phyloP scores from a whole-genome alignment of 148 eudicot species.

The Persicaria tinctoria region DNA sequence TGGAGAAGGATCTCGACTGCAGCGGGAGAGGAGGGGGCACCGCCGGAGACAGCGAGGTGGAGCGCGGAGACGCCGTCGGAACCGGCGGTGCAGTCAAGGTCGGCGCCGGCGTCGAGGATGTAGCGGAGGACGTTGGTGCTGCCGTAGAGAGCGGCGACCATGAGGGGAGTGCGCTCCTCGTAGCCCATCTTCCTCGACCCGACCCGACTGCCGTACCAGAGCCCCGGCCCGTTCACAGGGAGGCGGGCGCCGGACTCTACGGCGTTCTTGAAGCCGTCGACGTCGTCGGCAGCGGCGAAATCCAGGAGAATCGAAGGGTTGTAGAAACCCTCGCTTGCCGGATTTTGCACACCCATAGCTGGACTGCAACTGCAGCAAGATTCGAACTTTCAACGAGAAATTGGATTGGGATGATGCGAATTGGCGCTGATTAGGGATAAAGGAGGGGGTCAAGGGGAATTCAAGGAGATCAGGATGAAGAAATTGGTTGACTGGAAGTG shows the following conservation, averaged over 20 bases:
- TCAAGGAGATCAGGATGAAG: background rate
- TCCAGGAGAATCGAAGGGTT: conserved; percentile 7
- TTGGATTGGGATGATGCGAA: background rate
- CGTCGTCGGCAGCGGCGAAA: conserved; percentile 6
- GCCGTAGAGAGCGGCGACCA: conserved; percentile 7
- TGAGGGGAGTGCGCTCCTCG: conserved; percentile 10
- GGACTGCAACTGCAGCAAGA: background rate
- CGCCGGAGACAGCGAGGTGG: conserved; percentile 7
- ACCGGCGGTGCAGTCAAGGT: background rate
- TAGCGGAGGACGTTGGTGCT: conserved; percentile 5
- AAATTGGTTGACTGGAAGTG: background rate
- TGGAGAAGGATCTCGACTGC: conserved; percentile 6
- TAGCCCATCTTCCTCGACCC: background rate
- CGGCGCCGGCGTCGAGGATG: background rate
- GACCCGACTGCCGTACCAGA: conserved; percentile 5
- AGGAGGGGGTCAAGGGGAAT: background rate
- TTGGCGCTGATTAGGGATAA: background rate
- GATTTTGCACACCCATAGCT: background rate
- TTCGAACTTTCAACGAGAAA: background rate
- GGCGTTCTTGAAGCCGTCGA: background rate
- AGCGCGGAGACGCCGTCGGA: conserved; percentile 9
- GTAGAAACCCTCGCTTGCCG: background rate
- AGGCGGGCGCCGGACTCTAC: conserved; percentile 4
- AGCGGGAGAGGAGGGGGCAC: background rate
- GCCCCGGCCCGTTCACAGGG: background rate